Percentiles rank a stretch among this genome's conserved stretches.
Conservation (phyloP, 2,329 filamentous ascomycete species). For the Nemania sp. region DNA sequence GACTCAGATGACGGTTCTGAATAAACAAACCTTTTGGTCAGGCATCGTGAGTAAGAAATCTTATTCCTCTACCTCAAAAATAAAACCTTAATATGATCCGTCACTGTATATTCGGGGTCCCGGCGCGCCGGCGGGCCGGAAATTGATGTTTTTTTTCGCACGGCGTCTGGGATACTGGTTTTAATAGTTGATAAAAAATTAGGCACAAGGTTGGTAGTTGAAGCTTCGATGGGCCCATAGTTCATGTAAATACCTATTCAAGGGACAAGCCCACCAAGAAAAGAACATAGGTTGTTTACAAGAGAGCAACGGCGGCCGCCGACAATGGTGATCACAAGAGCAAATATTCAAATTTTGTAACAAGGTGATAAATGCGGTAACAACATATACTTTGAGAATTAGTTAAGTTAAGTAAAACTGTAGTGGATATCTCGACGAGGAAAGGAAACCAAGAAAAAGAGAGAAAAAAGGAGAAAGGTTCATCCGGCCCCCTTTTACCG, state of each 20-base stretch:
- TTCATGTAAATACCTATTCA: not conserved
- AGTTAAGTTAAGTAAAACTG: not conserved
- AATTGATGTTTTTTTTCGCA: constrained; percentile 4
- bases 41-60: not conserved
- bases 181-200: not conserved
- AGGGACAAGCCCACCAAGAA: not conserved
- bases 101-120: constrained; percentile 9
- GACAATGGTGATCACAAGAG: no score
- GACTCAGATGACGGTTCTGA: constrained; percentile 36
- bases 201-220: no score
- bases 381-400: not conserved
- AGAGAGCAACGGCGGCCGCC: no score
- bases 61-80: not conserved
- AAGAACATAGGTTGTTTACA: no score
- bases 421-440: constrained; percentile 20
- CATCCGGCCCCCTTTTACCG: not conserved
- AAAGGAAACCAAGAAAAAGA: not conserved
- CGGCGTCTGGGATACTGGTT: constrained; percentile 18
- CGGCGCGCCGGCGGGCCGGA: not conserved
- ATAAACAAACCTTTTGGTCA: not conserved
- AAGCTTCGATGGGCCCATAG: not conserved
- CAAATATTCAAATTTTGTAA: not conserved
- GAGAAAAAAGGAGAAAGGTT: not conserved
- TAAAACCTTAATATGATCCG: not conserved
- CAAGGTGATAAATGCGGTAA: not conserved